Conservation (phyloP, 148 eudicot genomes). For the Heliamphora exappendiculata region DNA sequence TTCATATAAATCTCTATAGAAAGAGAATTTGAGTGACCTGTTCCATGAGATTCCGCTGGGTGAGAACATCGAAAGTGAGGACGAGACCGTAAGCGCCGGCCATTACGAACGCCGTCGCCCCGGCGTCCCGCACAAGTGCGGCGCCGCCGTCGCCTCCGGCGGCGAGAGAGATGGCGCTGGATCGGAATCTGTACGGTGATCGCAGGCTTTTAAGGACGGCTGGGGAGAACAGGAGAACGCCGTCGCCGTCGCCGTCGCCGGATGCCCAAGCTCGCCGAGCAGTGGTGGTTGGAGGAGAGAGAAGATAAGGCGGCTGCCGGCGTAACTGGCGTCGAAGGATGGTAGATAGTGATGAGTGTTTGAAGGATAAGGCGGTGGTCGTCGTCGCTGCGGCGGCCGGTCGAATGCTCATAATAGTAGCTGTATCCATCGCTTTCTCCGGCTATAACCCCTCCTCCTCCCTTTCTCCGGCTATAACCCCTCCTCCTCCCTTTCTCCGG, state of each 20-base stretch:
- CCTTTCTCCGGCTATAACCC: neutral
- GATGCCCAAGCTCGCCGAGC: neutral
- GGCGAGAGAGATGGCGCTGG: neutral
- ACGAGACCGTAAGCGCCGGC: conserved; percentile 54
- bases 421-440: neutral
- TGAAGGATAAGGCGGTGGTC: neutral
- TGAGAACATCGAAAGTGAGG: conserved; percentile 41
- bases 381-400: neutral
- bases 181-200: neutral
- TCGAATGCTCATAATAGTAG: neutral
- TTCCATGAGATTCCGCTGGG: conserved; percentile 32
- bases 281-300: neutral
- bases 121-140: conserved; percentile 39
- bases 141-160: neutral
- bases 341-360: neutral
- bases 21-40: conserved; percentile 29
- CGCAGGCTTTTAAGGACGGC: neutral
- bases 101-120: conserved; percentile 31
- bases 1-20: neutral
- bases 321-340: neutral
- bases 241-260: neutral
- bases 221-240: neutral
- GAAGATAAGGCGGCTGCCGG: neutral
- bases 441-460: neutral
- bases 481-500: too few relatives aligned